Evolutionary conservation across 441 rosid genomes (phyloP), one percentile per base, ranked within the genome.

Genomic region (Cnidoscolus chayamansa): DNA sequence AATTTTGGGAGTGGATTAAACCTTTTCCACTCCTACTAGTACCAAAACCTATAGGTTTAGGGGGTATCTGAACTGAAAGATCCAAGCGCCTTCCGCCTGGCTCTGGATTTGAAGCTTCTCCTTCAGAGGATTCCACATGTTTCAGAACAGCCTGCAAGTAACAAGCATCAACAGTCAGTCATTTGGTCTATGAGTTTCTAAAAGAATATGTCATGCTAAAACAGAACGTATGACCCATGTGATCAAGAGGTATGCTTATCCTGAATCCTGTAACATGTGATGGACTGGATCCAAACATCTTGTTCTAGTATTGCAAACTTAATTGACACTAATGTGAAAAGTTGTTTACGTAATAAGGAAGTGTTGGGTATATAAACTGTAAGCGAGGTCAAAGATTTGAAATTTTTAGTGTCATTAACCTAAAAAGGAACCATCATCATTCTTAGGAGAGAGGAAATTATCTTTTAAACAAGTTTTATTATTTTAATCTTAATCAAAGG

Each of bases 31-130:
- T 82, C 35, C 85, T 74, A 56, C 79, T 76, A 66, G 79, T 59
- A 65, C 86, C 83, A 67, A 92, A 86, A 72, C 87, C 87, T 67
- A 65, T n/a, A 30, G 89, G 74, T 69, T 80, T 84, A 61, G 88
- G 87, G 1, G 96, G 96, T 72, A 94, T 84, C 74, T 88, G 92
- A 77, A 94, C 89, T 12, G 89, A 90, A 79, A 95, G 95, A 90
- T 89, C 90, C n/a, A 64, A 47, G 45, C 79, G 86, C 71, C 81
- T 81, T 67, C 75, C 83, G 54, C 81, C 80, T 8, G 91, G 69
- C 75, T 77, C 90, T 7, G 84, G 81, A 72, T 77, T 86, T 10
- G 81, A 73, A 63, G 73, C 79, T 73, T 80, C 85, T 32, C 76
- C 84, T 73, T 54, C 81, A 54, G 85, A 72, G 43, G 83, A 53